Conservation (phyloP, 1,284 basidiomycete species). For the Leccinum pallidistipes region DNA sequence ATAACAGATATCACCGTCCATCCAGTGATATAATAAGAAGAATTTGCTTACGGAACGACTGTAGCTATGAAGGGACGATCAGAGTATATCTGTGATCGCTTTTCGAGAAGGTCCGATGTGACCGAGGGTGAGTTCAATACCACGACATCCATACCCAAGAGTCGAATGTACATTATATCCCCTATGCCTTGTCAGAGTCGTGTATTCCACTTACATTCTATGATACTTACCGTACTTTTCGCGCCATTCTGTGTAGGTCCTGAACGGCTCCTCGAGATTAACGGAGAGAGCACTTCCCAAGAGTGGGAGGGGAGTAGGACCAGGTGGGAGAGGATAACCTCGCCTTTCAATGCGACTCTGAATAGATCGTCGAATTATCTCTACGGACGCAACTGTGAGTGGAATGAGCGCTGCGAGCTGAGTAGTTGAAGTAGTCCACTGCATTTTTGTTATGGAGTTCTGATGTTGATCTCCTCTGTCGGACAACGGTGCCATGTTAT, state of each 20-base stretch:
- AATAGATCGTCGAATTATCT: not conserved
- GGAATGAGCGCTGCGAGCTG: not conserved
- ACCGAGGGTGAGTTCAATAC: slow-evolving; percentile 19
- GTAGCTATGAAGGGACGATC: slow-evolving; percentile 19
- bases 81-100: slow-evolving; percentile 24
- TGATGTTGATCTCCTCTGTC: not conserved
- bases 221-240: not conserved
- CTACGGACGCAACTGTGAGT: not conserved
- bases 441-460: not conserved
- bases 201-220: not conserved
- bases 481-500: not conserved
- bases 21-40: not conserved
- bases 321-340: not conserved
- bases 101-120: slow-evolving; percentile 20
- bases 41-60: not conserved
- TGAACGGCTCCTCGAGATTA: not conserved
- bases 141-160: slow-evolving; percentile 1
- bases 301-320: not conserved
- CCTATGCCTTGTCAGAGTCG: slow-evolving; percentile 13
- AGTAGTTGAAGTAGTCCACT: not conserved
- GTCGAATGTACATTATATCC: slow-evolving; percentile 21
- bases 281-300: not conserved
- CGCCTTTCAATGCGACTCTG: not conserved
- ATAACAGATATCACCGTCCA: not conserved
- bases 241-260: not conserved